Evolutionary conservation across 768 basidiomycete genomes (phyloP), one percentile per base, ranked within the genome.

Genomic region (Guyanaporus albipodus): DNA sequence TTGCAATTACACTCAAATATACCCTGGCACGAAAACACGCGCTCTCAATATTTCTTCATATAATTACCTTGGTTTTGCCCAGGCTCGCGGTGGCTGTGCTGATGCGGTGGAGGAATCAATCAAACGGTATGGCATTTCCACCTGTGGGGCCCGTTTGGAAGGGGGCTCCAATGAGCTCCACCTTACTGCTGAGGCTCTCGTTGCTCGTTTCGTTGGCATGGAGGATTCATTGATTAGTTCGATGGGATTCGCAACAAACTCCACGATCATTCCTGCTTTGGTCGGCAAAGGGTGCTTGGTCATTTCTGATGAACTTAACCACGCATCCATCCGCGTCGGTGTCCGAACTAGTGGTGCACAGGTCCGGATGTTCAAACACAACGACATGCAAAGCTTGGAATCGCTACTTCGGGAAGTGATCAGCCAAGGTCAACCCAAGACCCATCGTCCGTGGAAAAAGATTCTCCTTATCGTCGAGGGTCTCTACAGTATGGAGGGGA

Each of bases 361-460:
- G 52, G 85, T 98, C 6, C 75, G 93, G 38, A 87, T 84, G 79
- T 99, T 90, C 83, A 95, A 94, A 76, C 96, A 99, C 65, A 98
- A 99, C 61, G 82, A 98, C 66, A 89, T 97, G 86, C 66, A 73
- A 32, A 81, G 74, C 39, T 70, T 99, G 44, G 95, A 98, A 67
- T 64, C 70, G 6, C 61, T 98, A 11, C 70, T 99, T 60, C 76
- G 83, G 34, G 96, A 99, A 67, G 84, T 82, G 21, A 94, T 99
- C 69, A 91, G 87, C 58, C 96, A 99, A 67, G 96, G 96, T 14
- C 95, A 98, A 64, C 93, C 95, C 4, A 87, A 93, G 71, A 96
- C 93, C 0, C 96, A 98, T 60, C 71, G 96, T n/a, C 95, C 95
- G 11, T 98, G 96, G 96, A 96, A 95, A 74, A 97, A 95, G 74